Conservation (phyloP, 2,329 filamentous ascomycete genomes). For the Fonsecaea erecta region DNA sequence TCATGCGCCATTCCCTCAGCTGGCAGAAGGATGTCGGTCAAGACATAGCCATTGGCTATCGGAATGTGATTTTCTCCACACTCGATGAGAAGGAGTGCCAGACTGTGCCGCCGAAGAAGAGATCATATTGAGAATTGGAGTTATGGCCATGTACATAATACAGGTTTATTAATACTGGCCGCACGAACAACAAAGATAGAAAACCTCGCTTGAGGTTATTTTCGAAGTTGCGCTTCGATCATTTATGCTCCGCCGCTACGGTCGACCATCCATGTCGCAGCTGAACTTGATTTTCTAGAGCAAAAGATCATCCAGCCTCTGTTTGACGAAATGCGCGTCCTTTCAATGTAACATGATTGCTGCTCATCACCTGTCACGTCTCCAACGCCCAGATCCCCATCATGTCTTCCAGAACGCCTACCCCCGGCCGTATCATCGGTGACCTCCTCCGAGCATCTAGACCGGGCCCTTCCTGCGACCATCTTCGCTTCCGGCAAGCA, state of each 20-base stretch:
- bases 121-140: conserved; percentile 49
- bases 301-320: background rate
- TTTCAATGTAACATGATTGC: background rate
- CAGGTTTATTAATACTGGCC: too few relatives aligned
- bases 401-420: conserved; percentile 23
- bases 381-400: background rate
- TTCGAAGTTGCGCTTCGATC: background rate
- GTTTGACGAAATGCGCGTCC: background rate
- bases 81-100: conserved; percentile 97
- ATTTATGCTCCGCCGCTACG: background rate
- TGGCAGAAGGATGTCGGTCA: conserved; percentile 94
- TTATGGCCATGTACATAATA: background rate
- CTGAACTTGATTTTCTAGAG: background rate
- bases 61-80: conserved; percentile 78
- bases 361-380: background rate
- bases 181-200: background rate
- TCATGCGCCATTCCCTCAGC: conserved; percentile 99
- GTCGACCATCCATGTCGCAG: background rate
- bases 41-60: conserved; percentile 83
- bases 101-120: conserved; percentile 92
- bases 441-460: conserved; percentile 27
- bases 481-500: conserved; percentile 22
- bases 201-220: background rate
- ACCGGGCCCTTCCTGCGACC: conserved; percentile 28
- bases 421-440: conserved; percentile 26